Conservation (phyloP, 768 basidiomycete species). For the Coprinopsis sp. region DNA sequence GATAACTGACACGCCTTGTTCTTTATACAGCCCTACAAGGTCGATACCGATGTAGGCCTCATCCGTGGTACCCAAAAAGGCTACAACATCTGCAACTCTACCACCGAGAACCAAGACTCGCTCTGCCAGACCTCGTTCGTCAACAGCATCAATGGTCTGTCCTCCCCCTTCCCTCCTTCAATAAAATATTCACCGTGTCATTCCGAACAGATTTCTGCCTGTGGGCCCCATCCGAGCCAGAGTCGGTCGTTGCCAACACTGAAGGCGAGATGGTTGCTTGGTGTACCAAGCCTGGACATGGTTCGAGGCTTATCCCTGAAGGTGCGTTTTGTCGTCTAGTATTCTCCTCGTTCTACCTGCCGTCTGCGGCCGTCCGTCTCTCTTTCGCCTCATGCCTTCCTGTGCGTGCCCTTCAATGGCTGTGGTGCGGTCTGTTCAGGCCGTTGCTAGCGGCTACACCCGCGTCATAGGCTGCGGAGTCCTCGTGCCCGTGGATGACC, state of each 20-base stretch:
- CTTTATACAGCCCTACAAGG: slow-evolving; percentile 30
- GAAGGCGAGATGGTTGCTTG: slow-evolving; percentile 75
- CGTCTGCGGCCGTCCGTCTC: too few relatives aligned
- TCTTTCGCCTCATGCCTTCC: too few relatives aligned
- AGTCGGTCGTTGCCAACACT: slow-evolving; percentile 57
- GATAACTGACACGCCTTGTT: neutral
- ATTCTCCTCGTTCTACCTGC: too few relatives aligned
- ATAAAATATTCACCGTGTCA: too few relatives aligned
- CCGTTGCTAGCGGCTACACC: too few relatives aligned
- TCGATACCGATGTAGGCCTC: slow-evolving; percentile 31
- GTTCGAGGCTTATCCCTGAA: slow-evolving; percentile 65
- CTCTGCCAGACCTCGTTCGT: slow-evolving; percentile 58
- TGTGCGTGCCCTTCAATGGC: too few relatives aligned
- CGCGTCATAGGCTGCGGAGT: too few relatives aligned
- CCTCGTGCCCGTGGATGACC: too few relatives aligned
- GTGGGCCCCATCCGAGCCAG: slow-evolving; percentile 53
- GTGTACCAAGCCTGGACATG: slow-evolving; percentile 68
- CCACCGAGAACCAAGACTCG: slow-evolving; percentile 55
- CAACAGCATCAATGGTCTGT: slow-evolving; percentile 43
- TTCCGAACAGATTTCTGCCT: slow-evolving; percentile 54
- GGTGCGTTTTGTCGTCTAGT: too few relatives aligned
- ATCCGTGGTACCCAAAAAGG: slow-evolving; percentile 49
- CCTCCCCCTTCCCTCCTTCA: too few relatives aligned
- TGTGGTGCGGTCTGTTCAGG: too few relatives aligned
- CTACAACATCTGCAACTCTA: slow-evolving; percentile 66